Evolutionary conservation across 2,329 filamentous ascomycete genomes (phyloP), one percentile per base, ranked within the genome.

Genomic region (Dothideomycetes sp.): DNA sequence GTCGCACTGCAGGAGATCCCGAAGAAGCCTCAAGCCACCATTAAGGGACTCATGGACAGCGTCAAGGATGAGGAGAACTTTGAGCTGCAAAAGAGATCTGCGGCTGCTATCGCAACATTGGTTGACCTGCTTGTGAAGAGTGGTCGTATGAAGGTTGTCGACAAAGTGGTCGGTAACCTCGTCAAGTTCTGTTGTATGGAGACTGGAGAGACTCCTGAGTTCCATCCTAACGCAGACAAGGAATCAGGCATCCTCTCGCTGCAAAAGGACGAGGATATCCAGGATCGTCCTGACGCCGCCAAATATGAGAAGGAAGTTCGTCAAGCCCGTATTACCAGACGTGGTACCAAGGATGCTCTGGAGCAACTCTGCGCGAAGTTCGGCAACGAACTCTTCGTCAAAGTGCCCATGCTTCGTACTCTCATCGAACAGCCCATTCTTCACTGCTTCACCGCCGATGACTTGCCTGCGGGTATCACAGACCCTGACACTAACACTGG

Each of bases 121-220:
- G 81, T 98, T n/a, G 80, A 84, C 49, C 71, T 91, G 16, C 91
- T 96, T 53, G 87, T 86, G 4, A 75, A 78, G 29, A 78, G 78
- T 41, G 82, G 85, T 27, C 83, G 89, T 47, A 76, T 80, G 43
- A 86, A 81, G 12, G 86, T 93, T 10, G 88, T 91, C 12, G 88
- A 95, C 60, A 98, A 98, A 65, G 84, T 98, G 11, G 88, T 96
- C 19, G 80, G 84, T 33, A 98, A 98, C 56, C 64, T 98, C 38
- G 85, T 94, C 64, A 96, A 95, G 57, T 98, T 95, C 63, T 94
- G 87, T 48, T 98, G 91, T 56, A 86, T 95, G 54, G 91, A 98
- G 58, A 94, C 93, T 1, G 89, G 91, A 0, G 93, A 98, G 61
- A 98, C 93, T 0, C 91, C 91, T 0, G 91, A 96, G 55, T 96